Conservation (phyloP, 2,329 filamentous ascomycete genomes). For the Neofusicoccum laricinum region DNA sequence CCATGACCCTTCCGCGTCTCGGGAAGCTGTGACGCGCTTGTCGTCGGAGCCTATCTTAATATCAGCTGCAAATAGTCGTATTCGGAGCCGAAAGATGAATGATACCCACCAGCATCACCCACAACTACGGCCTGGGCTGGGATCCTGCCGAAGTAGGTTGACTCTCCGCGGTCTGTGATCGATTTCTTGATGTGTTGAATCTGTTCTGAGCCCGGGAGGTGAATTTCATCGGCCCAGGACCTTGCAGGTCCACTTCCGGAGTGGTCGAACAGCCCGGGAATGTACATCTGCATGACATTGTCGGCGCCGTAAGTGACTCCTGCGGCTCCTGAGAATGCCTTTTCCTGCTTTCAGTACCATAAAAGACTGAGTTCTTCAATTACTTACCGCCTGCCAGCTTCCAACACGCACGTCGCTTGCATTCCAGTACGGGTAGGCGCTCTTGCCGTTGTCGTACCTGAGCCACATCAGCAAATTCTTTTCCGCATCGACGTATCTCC, state of each 20-base stretch:
- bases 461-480: too few species aligned
- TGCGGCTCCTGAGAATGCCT: neutral
- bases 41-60: neutral
- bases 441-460: neutral
- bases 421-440: neutral
- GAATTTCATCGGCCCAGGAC: neutral
- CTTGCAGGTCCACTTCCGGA: neutral
- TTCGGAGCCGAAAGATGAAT: neutral
- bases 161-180: neutral
- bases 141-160: neutral
- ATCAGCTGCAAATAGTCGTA: too few species aligned
- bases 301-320: neutral
- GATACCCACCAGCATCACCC: neutral
- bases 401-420: neutral
- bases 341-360: neutral
- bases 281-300: neutral
- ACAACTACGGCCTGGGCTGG: neutral
- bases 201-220: neutral
- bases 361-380: fast-evolving
- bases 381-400: neutral
- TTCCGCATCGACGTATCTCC: too few species aligned
- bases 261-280: neutral
- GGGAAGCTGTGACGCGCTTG: neutral
- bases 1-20: neutral
- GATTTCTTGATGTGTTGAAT: neutral